A percentile compares a stretch with the other conserved stretches of the same genome.
Evolutionary conservation across 2,329 filamentous ascomycete species (phyloP).

Genomic region (Purpureocillium lavendulum): DNA sequence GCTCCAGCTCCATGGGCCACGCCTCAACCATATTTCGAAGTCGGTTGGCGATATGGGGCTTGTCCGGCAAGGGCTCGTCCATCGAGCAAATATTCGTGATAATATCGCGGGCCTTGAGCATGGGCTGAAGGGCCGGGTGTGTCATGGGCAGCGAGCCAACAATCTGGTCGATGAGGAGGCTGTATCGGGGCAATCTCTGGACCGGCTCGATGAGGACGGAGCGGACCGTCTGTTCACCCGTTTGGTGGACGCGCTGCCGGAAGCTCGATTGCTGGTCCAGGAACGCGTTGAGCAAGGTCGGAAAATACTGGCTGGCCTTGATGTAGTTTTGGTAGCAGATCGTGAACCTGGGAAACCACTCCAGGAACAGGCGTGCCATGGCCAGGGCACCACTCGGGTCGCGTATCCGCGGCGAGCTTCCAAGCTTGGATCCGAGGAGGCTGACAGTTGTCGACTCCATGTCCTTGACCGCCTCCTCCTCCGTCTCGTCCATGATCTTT

Average conservation of each 20-base stretch:
- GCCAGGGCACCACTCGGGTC: constrained; percentile 72
- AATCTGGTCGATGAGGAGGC: constrained; percentile 93
- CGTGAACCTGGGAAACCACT: constrained; percentile 91
- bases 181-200: constrained; percentile 88
- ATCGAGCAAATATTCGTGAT: constrained; percentile 96
- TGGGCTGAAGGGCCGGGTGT: constrained; percentile 72
- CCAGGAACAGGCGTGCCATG: constrained; percentile 72
- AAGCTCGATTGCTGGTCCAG: constrained; percentile 77
- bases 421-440: constrained; percentile 32
- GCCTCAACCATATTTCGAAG: constrained; percentile 68
- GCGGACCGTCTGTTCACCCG: constrained; percentile 82
- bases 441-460: constrained; percentile 51
- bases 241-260: constrained; percentile 68
- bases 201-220: constrained; percentile 95
- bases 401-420: constrained; percentile 38
- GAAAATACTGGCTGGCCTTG: constrained; percentile 78
- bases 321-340: constrained; percentile 92
- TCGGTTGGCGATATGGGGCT: constrained; percentile 64
- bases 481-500: constrained; percentile 71
- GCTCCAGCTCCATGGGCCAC: constrained; percentile 66
- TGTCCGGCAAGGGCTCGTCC: constrained; percentile 62
- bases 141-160: constrained; percentile 75
- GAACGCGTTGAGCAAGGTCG: constrained; percentile 70
- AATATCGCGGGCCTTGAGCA: constrained; percentile 85
- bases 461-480: constrained; percentile 69